Percentiles rank a stretch among this genome's conserved stretches.
phyloP scores from a whole-genome alignment of 139 green algal genomes.

The Volvox reticuliferus region DNA sequence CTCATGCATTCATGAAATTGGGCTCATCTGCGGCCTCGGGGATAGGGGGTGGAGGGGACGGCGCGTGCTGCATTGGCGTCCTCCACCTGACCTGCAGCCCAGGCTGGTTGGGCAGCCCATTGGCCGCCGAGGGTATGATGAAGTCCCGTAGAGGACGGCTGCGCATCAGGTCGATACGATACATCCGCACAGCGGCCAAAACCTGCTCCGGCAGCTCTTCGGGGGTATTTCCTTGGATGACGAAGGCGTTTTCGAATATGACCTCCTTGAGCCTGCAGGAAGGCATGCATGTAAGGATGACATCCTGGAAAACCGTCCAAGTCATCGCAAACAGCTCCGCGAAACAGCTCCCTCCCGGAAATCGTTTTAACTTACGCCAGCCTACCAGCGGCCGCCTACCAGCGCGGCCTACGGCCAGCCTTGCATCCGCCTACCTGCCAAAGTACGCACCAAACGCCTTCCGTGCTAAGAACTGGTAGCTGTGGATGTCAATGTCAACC shows the following conservation, averaged over 20 bases:
- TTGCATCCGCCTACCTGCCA: constrained; percentile 17
- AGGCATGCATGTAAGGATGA: no score
- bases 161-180: constrained; percentile 63
- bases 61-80: background rate
- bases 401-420: no score
- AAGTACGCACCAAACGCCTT: constrained; percentile 72
- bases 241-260: constrained; percentile 87
- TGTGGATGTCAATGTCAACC: constrained; percentile 90
- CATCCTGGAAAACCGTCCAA: no score
- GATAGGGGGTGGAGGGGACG: background rate
- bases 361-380: no score
- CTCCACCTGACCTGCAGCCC: background rate
- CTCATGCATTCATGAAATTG: no score
- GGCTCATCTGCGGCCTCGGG: background rate
- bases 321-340: no score
- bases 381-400: no score
- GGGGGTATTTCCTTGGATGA: constrained; percentile 80
- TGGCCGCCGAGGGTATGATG: background rate
- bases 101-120: background rate
- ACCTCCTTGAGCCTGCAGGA: constrained; percentile 63
- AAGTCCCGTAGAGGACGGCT: background rate
- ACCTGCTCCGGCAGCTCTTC: constrained; percentile 92
- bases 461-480: constrained; percentile 87
- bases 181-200: constrained; percentile 68
- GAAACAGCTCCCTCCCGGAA: no score